These are phyloP conservation scores for Aspergillaceae sp. DNA, from an alignment of 2,329 filamentous ascomycete species.

Conservation along the genomic window DNA sequence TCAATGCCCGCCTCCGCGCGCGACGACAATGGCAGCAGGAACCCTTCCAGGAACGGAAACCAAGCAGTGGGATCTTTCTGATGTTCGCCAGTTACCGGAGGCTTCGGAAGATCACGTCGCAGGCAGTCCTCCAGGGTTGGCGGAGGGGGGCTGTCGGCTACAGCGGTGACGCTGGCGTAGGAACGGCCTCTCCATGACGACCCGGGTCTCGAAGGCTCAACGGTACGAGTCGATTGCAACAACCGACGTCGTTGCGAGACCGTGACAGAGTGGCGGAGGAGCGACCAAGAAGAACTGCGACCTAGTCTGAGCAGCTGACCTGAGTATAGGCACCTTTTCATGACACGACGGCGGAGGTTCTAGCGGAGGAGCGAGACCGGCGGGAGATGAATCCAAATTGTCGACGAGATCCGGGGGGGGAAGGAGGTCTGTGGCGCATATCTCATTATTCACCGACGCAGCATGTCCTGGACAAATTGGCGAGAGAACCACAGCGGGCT, in stretches of 20 bases:
- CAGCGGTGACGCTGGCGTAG: slow-evolving; percentile 5
- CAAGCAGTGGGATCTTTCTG: slow-evolving; percentile 23
- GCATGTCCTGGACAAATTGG: slow-evolving; percentile 5
- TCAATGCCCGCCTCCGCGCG: slow-evolving; percentile 7
- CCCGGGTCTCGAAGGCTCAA: slow-evolving; percentile 3
- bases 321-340: slow-evolving; percentile 33
- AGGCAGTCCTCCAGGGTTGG: not conserved
- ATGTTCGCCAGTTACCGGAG: slow-evolving; percentile 11
- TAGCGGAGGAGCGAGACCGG: slow-evolving; percentile 17
- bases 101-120: slow-evolving; percentile 6
- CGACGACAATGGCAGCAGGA: slow-evolving; percentile 19
- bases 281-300: slow-evolving; percentile 15
- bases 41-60: slow-evolving; percentile 27
- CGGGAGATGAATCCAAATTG: slow-evolving; percentile 19
- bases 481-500: not conserved
- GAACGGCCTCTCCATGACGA: slow-evolving; percentile 16
- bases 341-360: slow-evolving; percentile 29
- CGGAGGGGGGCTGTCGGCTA: too few species aligned
- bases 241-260: too few species aligned
- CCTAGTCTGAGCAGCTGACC: slow-evolving; percentile 27
- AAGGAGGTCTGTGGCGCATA: slow-evolving; percentile 18
- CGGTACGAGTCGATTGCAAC: slow-evolving; percentile 4
- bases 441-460: slow-evolving; percentile 14
- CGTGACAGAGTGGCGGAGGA: slow-evolving; percentile 8
- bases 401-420: slow-evolving; percentile 15